Percentiles rank a stretch among this genome's conserved stretches.
phyloP scores from a whole-genome alignment of 805 yeast genomes.

The Sugiyamaella boreocaroliniensis region DNA sequence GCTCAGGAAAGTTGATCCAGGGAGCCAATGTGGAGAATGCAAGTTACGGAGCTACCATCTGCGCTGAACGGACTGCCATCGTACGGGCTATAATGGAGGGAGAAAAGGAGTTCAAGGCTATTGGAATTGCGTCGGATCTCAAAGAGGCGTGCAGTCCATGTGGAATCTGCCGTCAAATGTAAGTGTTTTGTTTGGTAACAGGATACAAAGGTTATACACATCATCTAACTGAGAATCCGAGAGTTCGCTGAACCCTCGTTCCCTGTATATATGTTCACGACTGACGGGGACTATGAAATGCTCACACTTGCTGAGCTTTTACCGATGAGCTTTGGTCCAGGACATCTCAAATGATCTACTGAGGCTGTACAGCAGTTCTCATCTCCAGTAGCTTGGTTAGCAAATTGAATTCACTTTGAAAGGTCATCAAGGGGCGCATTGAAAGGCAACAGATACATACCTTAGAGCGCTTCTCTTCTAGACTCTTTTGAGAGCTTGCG shows the following conservation, averaged over 20 bases:
- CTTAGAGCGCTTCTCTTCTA: slow-evolving; percentile 56
- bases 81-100: slow-evolving; percentile 44
- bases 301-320: slow-evolving; percentile 56
- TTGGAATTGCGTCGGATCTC: slow-evolving; percentile 61
- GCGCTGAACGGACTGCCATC: slow-evolving; percentile 71
- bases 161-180: slow-evolving; percentile 86
- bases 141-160: slow-evolving; percentile 71
- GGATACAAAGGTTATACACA: neutral
- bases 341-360: slow-evolving; percentile 34
- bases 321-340: slow-evolving; percentile 87
- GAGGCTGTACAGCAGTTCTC: neutral
- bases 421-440: neutral
- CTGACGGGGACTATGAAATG: slow-evolving; percentile 31
- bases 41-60: slow-evolving; percentile 68
- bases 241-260: slow-evolving; percentile 57
- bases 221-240: slow-evolving; percentile 39
- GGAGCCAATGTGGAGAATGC: slow-evolving; percentile 97
- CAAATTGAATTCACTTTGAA: too few relatives aligned
- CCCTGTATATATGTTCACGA: slow-evolving; percentile 65
- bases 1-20: slow-evolving; percentile 39
- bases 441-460: slow-evolving; percentile 11
- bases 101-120: slow-evolving; percentile 40
- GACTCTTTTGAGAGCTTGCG: slow-evolving; percentile 43
- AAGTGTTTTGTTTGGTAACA: slow-evolving; percentile 11
- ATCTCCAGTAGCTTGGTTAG: neutral